Base-by-base conservation (phyloP, 306 rosid species). In the Myrica gale region DNA sequence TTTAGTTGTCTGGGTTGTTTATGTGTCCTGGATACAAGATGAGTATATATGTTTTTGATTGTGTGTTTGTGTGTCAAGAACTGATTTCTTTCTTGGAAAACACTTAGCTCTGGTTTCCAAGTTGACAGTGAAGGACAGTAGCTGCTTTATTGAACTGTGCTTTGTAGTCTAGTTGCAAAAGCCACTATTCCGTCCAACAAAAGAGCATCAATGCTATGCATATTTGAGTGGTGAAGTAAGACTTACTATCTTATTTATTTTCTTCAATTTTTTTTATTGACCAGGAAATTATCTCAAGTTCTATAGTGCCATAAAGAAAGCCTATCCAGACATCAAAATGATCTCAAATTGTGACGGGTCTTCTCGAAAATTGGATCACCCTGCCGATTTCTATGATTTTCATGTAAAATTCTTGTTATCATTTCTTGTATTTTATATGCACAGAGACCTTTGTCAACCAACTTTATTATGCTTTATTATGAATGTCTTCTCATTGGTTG, bases 311-410 rank as follows among this genome's bases (percentile, higher is more conserved):
- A 92, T 95, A 76, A 90, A 8, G 50, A 76, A 13, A n/a, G 85
- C 82, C 73, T 95, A 92, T 83, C 99, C 97, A 2, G 97, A 95
- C 83, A 92, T 92, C 73, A 76, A 87, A 88, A 89, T 92, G 2
- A 95, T 95, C 69, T 87, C 97, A 39, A 95, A 95, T 71, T 95
- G 99, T 43, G 99, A 95, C 70, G 97, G 81, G 66, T 90, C 97
- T 80, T 74, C 92, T 72, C 60, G 6, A 37, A 77, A 62, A 47
- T 84, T 95, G 85, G 89, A 89, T 87, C 99, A 95, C 82, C 97
- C 97, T 10, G 97, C 97, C 73, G 97, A 95, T 76, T 63, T 89
- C 58, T 95, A 89, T 81, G 99, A 95, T 85, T 95, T 76, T 75
- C 99, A 95, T 87, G 99, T 95, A 92, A 86, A 53, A 65, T 75